Percentiles rank a stretch among this genome's conserved stretches.
Evolutionary conservation across 148 eudicot species (phyloP).

Genomic region (Vaccinium myrtillus): DNA sequence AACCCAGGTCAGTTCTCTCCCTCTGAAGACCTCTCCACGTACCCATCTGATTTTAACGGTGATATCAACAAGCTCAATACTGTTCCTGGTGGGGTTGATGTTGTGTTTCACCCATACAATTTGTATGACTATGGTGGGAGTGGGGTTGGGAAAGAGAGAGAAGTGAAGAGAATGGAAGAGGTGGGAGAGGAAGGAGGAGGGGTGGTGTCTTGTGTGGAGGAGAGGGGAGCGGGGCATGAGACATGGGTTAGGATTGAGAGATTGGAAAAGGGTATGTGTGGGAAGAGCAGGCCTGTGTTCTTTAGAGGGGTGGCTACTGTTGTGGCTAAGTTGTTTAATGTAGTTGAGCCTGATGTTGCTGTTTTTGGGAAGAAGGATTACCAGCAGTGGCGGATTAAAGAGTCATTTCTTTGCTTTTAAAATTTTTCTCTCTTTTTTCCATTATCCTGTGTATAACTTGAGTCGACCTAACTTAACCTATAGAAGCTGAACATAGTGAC

Average conservation of each 20-base stretch:
- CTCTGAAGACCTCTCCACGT: conserved; percentile 70
- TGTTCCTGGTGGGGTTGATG: conserved; percentile 71
- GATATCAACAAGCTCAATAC: conserved; percentile 62
- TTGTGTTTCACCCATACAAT: conserved; percentile 69
- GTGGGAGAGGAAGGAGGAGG: conserved; percentile 5
- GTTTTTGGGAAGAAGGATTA: conserved; percentile 98
- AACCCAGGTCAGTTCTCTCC: conserved; percentile 86
- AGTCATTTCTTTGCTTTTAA: not conserved
- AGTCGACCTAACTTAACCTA: not conserved
- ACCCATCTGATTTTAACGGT: conserved; percentile 74
- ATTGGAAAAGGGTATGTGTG: conserved; percentile 88
- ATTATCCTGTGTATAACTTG: not conserved
- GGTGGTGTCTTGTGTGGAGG: conserved; percentile 63
- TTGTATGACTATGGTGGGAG: conserved; percentile 59
- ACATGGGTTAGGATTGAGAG: conserved; percentile 85
- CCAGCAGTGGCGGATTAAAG: conserved; percentile 86
- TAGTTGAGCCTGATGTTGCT: conserved; percentile 95
- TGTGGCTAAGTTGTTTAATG: conserved; percentile 79
- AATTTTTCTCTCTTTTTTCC: not conserved
- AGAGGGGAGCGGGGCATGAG: conserved; percentile 59
- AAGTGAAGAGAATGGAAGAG: conserved; percentile 18
- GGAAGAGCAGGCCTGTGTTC: conserved; percentile 85
- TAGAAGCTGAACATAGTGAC: not conserved
- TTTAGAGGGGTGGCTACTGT: conserved; percentile 91
- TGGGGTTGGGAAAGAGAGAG: conserved; percentile 6